A percentile compares a stretch with the other conserved stretches of the same genome.
These are phyloP conservation scores for Phytophthora citricola DNA, from an alignment of 352 stramenopile genomes.

Conservation along the genomic window DNA sequence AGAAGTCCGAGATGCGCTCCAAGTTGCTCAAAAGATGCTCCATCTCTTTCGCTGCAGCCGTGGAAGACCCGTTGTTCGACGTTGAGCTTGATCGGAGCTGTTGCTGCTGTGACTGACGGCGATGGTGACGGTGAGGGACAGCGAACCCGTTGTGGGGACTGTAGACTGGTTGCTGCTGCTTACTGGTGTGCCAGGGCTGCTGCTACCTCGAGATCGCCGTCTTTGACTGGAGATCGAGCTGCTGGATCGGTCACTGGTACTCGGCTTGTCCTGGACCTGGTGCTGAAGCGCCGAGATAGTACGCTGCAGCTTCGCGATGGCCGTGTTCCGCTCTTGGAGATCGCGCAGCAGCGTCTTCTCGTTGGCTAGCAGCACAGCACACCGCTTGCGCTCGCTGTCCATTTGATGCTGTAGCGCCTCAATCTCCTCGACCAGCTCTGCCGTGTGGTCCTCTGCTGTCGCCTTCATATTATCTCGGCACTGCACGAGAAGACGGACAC, in stretches of 20 bases:
- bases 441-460: constrained; percentile 66
- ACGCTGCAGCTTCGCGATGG: constrained; percentile 60
- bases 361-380: constrained; percentile 63
- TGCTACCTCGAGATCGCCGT: constrained; percentile 34
- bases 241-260: constrained; percentile 25
- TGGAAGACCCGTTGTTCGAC: constrained; percentile 14
- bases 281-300: constrained; percentile 49
- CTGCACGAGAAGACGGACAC: constrained; percentile 58
- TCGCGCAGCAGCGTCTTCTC: constrained; percentile 77
- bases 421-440: constrained; percentile 74
- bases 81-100: constrained; percentile 19
- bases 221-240: constrained; percentile 26
- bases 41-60: constrained; percentile 59
- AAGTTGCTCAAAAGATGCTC: constrained; percentile 73
- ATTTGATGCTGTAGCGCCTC: constrained; percentile 69
- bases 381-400: constrained; percentile 71
- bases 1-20: constrained; percentile 76
- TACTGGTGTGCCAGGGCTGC: constrained; percentile 26
- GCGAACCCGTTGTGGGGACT: constrained; percentile 30
- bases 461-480: constrained; percentile 74
- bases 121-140: constrained; percentile 23
- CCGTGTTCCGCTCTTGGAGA: constrained; percentile 69
- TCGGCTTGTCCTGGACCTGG: constrained; percentile 19
- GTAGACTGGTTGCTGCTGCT: constrained; percentile 44
- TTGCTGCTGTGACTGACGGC: constrained; percentile 20